Evolutionary conservation across 805 yeast genomes (phyloP).

Genomic region (Saturnispora gosingensis): DNA sequence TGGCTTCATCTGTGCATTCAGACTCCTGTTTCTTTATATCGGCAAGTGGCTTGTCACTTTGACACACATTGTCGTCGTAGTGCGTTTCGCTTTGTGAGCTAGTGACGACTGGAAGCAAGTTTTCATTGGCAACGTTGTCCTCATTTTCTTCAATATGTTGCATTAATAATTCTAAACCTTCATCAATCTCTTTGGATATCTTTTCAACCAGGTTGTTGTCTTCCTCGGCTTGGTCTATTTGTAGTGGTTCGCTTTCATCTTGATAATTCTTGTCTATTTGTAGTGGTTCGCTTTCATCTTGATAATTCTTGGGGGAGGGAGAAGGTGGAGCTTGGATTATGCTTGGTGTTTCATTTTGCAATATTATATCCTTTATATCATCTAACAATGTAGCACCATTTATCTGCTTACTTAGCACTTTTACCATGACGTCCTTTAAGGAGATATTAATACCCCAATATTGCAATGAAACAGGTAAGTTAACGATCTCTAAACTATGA

Average conservation of each 20-base stretch:
- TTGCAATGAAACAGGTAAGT: not conserved
- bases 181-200: not conserved
- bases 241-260: not conserved
- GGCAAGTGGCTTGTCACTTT: not conserved
- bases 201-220: not conserved
- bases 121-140: not conserved
- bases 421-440: not conserved
- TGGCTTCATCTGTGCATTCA: too few species aligned
- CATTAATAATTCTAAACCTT: not conserved
- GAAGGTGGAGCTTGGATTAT: not conserved
- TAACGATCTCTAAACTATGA: slow-evolving; percentile 2
- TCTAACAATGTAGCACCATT: not conserved
- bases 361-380: not conserved
- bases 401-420: not conserved
- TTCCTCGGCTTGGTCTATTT: not conserved
- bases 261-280: not conserved
- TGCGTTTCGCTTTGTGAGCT: not conserved
- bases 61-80: not conserved
- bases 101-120: not conserved
- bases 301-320: not conserved
- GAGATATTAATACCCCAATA: slow-evolving; percentile 1
- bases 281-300: not conserved
- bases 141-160: not conserved
- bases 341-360: not conserved
- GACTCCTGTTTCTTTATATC: not conserved